phyloP scores from a whole-genome alignment of 805 yeast species.

The Trichomonascus vanleenenianus region DNA sequence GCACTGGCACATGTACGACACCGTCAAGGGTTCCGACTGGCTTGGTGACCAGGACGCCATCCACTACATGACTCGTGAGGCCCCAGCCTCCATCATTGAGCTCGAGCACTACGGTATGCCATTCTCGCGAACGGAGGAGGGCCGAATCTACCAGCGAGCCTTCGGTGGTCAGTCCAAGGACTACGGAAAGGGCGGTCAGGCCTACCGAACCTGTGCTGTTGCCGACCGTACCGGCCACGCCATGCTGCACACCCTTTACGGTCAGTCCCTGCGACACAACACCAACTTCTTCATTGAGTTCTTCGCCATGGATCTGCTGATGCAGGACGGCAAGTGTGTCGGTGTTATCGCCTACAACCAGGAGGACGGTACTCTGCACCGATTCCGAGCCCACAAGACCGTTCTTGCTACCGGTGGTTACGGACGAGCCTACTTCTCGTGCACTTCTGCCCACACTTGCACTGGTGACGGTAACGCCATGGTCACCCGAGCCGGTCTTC shows the following conservation, averaged over 20 bases:
- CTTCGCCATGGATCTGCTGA: slow-evolving; percentile 89
- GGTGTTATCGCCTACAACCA: slow-evolving; percentile 97
- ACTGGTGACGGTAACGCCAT: slow-evolving; percentile 99
- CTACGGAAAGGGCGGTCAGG: slow-evolving; percentile 97
- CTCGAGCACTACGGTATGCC: slow-evolving; percentile 98
- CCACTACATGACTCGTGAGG: slow-evolving; percentile 98
- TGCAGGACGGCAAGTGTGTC: slow-evolving; percentile 92
- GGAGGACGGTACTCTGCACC: slow-evolving; percentile 97
- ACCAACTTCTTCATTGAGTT: slow-evolving; percentile 97
- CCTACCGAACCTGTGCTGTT: slow-evolving; percentile 98
- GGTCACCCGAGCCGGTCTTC: slow-evolving; percentile 98
- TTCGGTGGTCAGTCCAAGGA: slow-evolving; percentile 97
- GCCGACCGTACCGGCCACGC: slow-evolving; percentile 99
- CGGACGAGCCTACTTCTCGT: slow-evolving; percentile 97
- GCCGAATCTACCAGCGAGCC: slow-evolving; percentile 96
- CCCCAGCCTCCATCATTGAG: slow-evolving; percentile 92
- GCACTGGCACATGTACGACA: slow-evolving; percentile 99
- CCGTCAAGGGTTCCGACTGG: slow-evolving; percentile 99
- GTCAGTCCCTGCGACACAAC: slow-evolving; percentile 93
- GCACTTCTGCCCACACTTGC: slow-evolving; percentile 99
- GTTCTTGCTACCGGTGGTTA: slow-evolving; percentile 98
- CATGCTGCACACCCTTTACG: slow-evolving; percentile 87
- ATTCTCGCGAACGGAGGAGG: slow-evolving; percentile 93
- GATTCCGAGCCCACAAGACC: slow-evolving; percentile 95
- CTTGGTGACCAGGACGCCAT: slow-evolving; percentile 99